phyloP scores from a whole-genome alignment of 2,329 filamentous ascomycete species.

The Aspergillus sp. region DNA sequence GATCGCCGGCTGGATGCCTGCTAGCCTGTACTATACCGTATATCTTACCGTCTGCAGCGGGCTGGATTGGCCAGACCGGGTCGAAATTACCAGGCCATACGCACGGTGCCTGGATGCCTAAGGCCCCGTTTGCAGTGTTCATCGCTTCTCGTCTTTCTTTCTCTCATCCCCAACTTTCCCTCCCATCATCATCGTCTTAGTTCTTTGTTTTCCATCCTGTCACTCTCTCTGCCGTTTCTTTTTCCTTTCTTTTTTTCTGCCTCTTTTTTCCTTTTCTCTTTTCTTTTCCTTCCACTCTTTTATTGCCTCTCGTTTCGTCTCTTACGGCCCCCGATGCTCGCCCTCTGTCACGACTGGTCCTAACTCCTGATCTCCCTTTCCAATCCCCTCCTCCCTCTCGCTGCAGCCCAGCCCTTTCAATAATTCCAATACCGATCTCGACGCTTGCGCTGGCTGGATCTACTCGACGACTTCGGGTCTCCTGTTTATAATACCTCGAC shows the following conservation, averaged over 20 bases:
- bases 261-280: not conserved
- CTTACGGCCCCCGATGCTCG: constrained; percentile 1
- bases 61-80: constrained; percentile 17
- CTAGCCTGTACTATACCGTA: no score
- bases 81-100: not conserved
- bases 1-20: no score
- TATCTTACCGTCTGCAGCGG: no score
- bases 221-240: constrained; percentile 3
- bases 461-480: no score
- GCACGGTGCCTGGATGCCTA: constrained; percentile 11
- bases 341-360: constrained; percentile 6
- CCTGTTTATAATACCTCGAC: no score
- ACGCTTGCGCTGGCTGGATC: no score
- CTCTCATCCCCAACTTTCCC: constrained; percentile 2
- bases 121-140: constrained; percentile 14
- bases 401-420: no score
- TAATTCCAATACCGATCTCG: no score
- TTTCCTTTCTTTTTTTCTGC: constrained; percentile 5
- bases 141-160: no score
- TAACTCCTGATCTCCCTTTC: not conserved
- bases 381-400: not conserved
- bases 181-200: constrained; percentile 2
- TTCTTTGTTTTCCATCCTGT: constrained; percentile 5
- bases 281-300: constrained; percentile 1
- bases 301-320: constrained; percentile 7